These are phyloP conservation scores for carrot (Daucus carota) DNA, from an alignment of 129 eudicot genomes.

Conservation along the genomic window DNA sequence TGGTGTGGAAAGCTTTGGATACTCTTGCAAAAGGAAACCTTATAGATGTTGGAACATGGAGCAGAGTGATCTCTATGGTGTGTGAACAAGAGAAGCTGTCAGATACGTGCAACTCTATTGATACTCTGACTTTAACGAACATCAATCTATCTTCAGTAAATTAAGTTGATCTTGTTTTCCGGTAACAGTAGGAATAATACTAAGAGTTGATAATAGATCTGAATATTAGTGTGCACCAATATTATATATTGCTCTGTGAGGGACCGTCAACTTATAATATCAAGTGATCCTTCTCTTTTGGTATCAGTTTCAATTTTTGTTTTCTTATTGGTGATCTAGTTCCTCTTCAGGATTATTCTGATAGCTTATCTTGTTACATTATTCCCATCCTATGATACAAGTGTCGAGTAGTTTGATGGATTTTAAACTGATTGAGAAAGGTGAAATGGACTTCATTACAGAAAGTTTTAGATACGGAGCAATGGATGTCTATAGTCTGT, in stretches of 20 bases:
- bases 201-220: not conserved
- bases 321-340: not conserved
- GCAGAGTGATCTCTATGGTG: slow-evolving; percentile 22
- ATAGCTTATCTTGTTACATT: too few species aligned
- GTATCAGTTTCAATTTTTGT: not conserved
- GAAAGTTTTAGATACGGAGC: slow-evolving; percentile 20
- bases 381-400: not conserved
- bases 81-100: slow-evolving; percentile 19
- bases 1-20: slow-evolving; percentile 22
- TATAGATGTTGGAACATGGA: slow-evolving; percentile 29
- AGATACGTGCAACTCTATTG: slow-evolving; percentile 13
- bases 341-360: not conserved
- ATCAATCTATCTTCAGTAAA: not conserved
- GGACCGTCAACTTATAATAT: not conserved
- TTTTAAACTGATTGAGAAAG: slow-evolving; percentile 16
- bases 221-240: too few species aligned
- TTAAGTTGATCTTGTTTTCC: not conserved
- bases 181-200: not conserved
- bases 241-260: too few species aligned
- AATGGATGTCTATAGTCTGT: too few species aligned
- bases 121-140: slow-evolving; percentile 4
- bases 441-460: slow-evolving; percentile 12
- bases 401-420: slow-evolving; percentile 12
- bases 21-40: slow-evolving; percentile 24
- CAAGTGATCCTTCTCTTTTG: not conserved